A percentile compares a stretch with the other conserved stretches of the same genome.
phyloP scores from a whole-genome alignment of 352 stramenopile species.

The Globisporangium alternatum region DNA sequence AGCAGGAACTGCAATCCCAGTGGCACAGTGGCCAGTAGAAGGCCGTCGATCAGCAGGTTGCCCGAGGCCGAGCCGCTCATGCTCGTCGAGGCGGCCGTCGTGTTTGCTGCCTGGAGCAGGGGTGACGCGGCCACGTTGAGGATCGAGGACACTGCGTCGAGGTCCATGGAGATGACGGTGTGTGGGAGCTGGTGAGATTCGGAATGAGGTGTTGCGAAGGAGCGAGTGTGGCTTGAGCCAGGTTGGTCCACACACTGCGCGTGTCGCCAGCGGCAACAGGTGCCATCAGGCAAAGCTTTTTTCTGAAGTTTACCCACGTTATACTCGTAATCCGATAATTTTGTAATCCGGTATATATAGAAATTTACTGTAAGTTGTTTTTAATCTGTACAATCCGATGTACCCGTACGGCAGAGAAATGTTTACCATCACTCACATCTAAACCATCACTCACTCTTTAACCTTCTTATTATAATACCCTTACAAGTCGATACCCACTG shows the following conservation, averaged over 20 bases:
- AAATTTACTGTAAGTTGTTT: background rate
- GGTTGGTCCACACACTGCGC: background rate
- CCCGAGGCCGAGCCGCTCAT: constrained; percentile 33
- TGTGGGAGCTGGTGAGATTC: background rate
- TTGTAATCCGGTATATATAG: background rate
- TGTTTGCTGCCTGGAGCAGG: constrained; percentile 12
- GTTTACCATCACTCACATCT: background rate
- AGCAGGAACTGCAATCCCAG: constrained; percentile 27
- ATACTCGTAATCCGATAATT: background rate
- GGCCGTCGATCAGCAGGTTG: constrained; percentile 37
- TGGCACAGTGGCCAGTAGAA: constrained; percentile 20
- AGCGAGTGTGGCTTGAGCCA: background rate
- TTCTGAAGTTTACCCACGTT: background rate
- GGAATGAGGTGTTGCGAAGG: background rate
- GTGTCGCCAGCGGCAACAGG: no score
- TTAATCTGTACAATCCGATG: background rate
- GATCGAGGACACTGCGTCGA: constrained; percentile 5
- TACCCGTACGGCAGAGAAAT: background rate
- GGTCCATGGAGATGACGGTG: constrained; percentile 2
- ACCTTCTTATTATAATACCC: no score
- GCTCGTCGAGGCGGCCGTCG: constrained; percentile 8
- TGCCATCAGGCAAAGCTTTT: background rate
- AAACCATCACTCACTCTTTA: background rate
- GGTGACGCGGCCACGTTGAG: background rate
- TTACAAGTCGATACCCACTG: no score